These are phyloP conservation scores for Solanum paucissectum DNA, from an alignment of 257 asterid species.

Conservation along the genomic window DNA sequence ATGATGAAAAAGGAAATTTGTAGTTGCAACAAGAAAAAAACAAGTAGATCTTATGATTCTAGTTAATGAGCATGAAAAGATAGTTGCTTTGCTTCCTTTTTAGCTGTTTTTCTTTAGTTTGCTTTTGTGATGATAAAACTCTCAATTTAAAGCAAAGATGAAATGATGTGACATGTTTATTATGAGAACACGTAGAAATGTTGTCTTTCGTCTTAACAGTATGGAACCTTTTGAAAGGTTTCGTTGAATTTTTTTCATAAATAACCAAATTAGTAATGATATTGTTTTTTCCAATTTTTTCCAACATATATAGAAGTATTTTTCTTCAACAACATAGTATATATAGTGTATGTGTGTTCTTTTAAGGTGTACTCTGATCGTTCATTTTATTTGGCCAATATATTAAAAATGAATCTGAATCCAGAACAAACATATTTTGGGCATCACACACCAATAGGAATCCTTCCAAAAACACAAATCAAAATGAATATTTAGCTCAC, in stretches of 20 bases:
- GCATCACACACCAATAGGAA: neutral
- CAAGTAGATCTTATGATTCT: neutral
- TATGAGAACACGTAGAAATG: neutral
- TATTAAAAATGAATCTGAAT: neutral
- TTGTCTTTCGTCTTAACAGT: neutral
- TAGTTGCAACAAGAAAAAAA: neutral
- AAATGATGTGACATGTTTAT: neutral
- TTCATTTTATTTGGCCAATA: too few relatives aligned
- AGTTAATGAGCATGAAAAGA: neutral
- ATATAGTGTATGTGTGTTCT: neutral
- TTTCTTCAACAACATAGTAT: neutral
- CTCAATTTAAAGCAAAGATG: neutral
- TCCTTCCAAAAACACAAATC: neutral
- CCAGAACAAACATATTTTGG: neutral
- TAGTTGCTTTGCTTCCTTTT: neutral
- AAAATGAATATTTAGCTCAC: neutral
- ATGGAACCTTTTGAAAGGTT: fast-evolving
- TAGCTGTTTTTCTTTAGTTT: neutral
- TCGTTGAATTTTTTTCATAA: neutral
- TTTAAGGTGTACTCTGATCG: too few relatives aligned
- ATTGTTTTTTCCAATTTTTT: neutral
- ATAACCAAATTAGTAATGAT: neutral
- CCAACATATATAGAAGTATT: neutral
- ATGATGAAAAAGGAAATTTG: neutral
- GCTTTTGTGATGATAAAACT: too few relatives aligned